phyloP scores from a whole-genome alignment of 202 grass and related monocot genomes.

The Eragrostis tef region DNA sequence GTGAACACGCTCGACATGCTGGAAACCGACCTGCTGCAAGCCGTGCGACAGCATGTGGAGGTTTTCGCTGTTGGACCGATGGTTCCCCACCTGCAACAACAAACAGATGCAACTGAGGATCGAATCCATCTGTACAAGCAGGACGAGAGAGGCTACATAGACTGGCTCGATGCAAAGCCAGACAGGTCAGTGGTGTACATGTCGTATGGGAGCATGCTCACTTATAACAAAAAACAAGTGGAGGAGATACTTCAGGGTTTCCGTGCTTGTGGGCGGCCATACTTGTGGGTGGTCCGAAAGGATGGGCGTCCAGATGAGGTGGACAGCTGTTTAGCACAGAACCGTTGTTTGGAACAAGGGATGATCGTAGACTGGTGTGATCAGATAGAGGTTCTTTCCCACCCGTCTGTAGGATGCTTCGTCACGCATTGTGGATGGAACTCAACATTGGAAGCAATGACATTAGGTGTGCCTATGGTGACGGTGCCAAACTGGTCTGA shows the following conservation, averaged over 20 bases:
- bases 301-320: slow-evolving; percentile 28
- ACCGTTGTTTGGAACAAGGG: background rate
- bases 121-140: slow-evolving; percentile 42
- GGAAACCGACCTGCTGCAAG: slow-evolving; percentile 24
- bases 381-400: slow-evolving; percentile 55
- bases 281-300: slow-evolving; percentile 61
- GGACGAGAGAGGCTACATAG: slow-evolving; percentile 44
- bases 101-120: background rate
- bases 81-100: background rate
- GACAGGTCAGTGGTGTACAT: slow-evolving; percentile 58
- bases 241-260: slow-evolving; percentile 53
- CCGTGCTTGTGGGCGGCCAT: slow-evolving; percentile 10
- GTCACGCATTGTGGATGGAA: slow-evolving; percentile 62
- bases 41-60: slow-evolving; percentile 25
- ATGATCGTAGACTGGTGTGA: slow-evolving; percentile 62
- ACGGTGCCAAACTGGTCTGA: background rate
- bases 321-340: too few species aligned
- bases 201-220: slow-evolving; percentile 52
- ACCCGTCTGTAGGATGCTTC: slow-evolving; percentile 49
- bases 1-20: slow-evolving; percentile 44
- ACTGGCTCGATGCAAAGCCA: slow-evolving; percentile 48
- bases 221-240: slow-evolving; percentile 41
- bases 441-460: slow-evolving; percentile 25
- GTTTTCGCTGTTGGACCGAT: slow-evolving; percentile 42
- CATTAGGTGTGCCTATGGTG: slow-evolving; percentile 17